Evolutionary conservation across 108 stramenopile species (phyloP).

Genomic region (Skeletonema grethae): DNA sequence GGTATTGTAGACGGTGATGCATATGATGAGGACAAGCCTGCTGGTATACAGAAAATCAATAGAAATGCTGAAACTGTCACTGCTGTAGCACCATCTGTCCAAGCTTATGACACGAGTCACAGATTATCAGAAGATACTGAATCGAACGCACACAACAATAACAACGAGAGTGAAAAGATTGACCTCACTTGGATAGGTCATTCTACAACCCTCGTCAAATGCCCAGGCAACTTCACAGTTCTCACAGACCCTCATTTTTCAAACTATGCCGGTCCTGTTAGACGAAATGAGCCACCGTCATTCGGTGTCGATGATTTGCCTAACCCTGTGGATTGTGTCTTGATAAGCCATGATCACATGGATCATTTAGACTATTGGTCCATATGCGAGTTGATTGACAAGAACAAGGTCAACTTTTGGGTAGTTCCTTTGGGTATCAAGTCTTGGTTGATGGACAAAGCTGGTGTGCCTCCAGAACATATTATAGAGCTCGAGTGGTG

Average conservation of each 20-base stretch:
- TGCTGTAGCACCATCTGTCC: background rate
- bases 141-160: background rate
- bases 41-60: background rate
- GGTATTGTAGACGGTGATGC: constrained; percentile 12
- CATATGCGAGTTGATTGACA: constrained; percentile 50
- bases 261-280: constrained; percentile 61
- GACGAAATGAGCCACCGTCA: constrained; percentile 60
- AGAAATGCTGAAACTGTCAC: background rate
- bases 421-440: constrained; percentile 82
- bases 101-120: background rate
- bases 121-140: constrained; percentile 6
- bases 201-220: constrained; percentile 65
- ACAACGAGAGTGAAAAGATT: constrained; percentile 27
- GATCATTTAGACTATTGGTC: constrained; percentile 81
- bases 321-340: constrained; percentile 62
- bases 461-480: constrained; percentile 48
- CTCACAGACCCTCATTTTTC: constrained; percentile 83
- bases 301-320: constrained; percentile 57
- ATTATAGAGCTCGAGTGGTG: constrained; percentile 93
- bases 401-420: constrained; percentile 58
- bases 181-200: constrained; percentile 85
- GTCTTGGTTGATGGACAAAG: constrained; percentile 65
- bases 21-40: background rate
- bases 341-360: constrained; percentile 89
- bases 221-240: constrained; percentile 62